A percentile compares a stretch with the other conserved stretches of the same genome.
phyloP scores from a whole-genome alignment of 768 basidiomycete genomes.

The Termitomyces sp. region DNA sequence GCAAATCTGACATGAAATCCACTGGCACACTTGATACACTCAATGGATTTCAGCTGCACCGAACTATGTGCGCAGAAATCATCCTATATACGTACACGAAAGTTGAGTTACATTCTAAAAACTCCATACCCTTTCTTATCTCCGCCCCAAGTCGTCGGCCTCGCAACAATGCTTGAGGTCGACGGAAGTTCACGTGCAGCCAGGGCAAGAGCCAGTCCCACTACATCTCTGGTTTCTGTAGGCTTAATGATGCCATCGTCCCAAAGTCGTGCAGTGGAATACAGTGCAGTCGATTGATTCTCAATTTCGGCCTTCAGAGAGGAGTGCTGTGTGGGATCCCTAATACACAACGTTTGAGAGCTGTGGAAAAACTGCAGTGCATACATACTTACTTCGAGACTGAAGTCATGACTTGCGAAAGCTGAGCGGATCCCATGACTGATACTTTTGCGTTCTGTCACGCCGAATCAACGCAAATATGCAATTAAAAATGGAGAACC shows the following conservation, averaged over 20 bases:
- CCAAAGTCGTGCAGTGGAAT: slow-evolving; percentile 91
- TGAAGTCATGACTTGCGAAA: slow-evolving; percentile 88
- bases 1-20: too few species aligned
- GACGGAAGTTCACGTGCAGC: slow-evolving; percentile 41
- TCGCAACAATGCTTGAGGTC: slow-evolving; percentile 7
- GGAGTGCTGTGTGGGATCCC: slow-evolving; percentile 75
- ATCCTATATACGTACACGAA: not conserved
- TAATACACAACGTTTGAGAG: slow-evolving; percentile 18
- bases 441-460: slow-evolving; percentile 82
- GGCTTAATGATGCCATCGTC: slow-evolving; percentile 91
- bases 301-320: slow-evolving; percentile 81
- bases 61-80: not conserved
- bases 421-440: slow-evolving; percentile 93
- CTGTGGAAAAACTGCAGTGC: not conserved
- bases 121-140: slow-evolving; percentile 74
- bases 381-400: slow-evolving; percentile 61
- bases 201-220: slow-evolving; percentile 86
- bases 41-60: too few species aligned
- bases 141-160: slow-evolving; percentile 65
- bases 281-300: slow-evolving; percentile 78
- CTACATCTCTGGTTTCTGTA: slow-evolving; percentile 79
- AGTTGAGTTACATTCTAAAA: slow-evolving; percentile 69
- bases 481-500: slow-evolving; percentile 20
- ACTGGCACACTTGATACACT: too few species aligned
- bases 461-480: slow-evolving; percentile 2